Conservation (phyloP, 441 rosid species). For the Viola pubescens region DNA sequence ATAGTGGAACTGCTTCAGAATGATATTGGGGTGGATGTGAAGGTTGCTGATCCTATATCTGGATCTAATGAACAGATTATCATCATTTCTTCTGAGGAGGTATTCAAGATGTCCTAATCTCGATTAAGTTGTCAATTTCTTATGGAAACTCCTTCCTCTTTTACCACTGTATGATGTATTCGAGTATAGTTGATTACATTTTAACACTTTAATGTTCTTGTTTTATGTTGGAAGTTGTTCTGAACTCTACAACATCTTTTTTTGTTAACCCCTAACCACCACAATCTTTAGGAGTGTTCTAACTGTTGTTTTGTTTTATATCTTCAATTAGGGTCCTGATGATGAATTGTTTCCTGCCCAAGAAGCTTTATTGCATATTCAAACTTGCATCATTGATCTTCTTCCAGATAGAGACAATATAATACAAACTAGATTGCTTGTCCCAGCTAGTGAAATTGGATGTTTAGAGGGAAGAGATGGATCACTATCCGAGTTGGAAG, state of each 20-base stretch:
- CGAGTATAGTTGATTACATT: neutral
- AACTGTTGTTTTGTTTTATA: conserved; percentile 14
- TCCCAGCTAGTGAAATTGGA: conserved; percentile 59
- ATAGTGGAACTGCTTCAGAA: conserved; percentile 72
- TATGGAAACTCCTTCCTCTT: neutral
- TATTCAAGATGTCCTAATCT: conserved; percentile 19
- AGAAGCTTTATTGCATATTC: conserved; percentile 95
- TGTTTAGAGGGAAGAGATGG: conserved; percentile 87
- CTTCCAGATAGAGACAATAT: conserved; percentile 63
- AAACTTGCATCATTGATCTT: conserved; percentile 72
- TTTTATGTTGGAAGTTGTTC: neutral
- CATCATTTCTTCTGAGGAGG: conserved; percentile 86
- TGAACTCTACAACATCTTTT: neutral
- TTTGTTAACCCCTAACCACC: neutral
- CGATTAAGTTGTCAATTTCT: no score
- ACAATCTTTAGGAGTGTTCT: conserved; percentile 5
- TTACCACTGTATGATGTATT: no score
- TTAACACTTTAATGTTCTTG: neutral
- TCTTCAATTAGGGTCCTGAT: conserved; percentile 64
- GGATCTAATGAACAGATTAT: conserved; percentile 90
- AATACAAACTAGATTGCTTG: conserved; percentile 66
- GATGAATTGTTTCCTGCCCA: conserved; percentile 95
- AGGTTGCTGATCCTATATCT: conserved; percentile 59
- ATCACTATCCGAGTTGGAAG: conserved; percentile 62
- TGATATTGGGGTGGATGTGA: conserved; percentile 86